A percentile compares a stretch with the other conserved stretches of the same genome.
phyloP scores from a whole-genome alignment of 2,329 filamentous ascomycete genomes.

The Alternaria conjuncta region DNA sequence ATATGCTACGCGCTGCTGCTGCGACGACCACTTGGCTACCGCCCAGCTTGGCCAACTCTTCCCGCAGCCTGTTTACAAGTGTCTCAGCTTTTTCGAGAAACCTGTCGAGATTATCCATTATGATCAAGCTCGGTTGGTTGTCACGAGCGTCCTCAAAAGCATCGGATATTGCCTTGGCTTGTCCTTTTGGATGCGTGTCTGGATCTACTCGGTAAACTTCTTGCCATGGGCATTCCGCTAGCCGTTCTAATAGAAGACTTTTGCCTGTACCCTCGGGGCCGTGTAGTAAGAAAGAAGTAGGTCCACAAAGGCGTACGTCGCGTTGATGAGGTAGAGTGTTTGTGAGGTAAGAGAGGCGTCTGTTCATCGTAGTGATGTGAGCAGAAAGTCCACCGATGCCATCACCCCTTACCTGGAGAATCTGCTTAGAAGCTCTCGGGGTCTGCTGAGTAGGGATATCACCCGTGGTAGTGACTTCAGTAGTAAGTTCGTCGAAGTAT shows the following conservation, averaged over 20 bases:
- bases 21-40: conserved; percentile 71
- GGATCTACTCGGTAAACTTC: conserved; percentile 68
- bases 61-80: conserved; percentile 29
- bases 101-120: conserved; percentile 79
- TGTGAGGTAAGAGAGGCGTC: conserved; percentile 59
- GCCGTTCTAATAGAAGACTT: conserved; percentile 71
- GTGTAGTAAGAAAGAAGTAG: conserved; percentile 72
- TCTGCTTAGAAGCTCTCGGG: conserved; percentile 12
- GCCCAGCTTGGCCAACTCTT: conserved; percentile 59
- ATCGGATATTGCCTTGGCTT: conserved; percentile 65
- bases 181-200: conserved; percentile 52
- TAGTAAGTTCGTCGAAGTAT: conserved; percentile 38
- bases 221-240: conserved; percentile 72
- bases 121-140: conserved; percentile 75
- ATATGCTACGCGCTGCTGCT: conserved; percentile 74
- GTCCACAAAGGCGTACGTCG: conserved; percentile 40
- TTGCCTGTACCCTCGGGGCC: conserved; percentile 88
- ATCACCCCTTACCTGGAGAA: conserved; percentile 46
- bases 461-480: conserved; percentile 29
- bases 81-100: conserved; percentile 53
- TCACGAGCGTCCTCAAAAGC: conserved; percentile 72
- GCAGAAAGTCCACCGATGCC: conserved; percentile 72
- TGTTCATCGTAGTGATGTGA: conserved; percentile 71
- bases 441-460: conserved; percentile 9
- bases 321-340: conserved; percentile 16